Evolutionary conservation across 441 rosid genomes (phyloP).

Genomic region (Croton laevigatus): DNA sequence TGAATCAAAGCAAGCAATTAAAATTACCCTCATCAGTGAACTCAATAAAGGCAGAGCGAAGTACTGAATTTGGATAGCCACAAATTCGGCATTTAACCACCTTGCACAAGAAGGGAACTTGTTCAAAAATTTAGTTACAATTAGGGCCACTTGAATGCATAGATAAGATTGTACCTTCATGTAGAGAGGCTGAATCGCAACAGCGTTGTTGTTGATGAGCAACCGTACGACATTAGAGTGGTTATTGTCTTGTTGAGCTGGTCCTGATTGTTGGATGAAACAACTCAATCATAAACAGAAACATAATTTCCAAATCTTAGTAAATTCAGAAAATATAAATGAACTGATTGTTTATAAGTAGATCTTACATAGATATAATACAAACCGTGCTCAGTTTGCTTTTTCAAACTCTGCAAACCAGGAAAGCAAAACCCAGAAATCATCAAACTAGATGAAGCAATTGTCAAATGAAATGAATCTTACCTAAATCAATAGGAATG

Average conservation of each 20-base stretch:
- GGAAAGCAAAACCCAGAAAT: too few species aligned
- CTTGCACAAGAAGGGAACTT: constrained; percentile 32
- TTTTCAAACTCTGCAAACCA: too few species aligned
- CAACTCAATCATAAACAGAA: too few species aligned
- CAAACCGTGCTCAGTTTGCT: too few species aligned
- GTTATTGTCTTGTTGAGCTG: constrained; percentile 32
- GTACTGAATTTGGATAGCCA: constrained; percentile 90
- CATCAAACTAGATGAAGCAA: too few species aligned
- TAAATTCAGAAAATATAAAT: too few species aligned
- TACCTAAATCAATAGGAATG: too few species aligned
- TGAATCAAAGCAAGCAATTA: background rate
- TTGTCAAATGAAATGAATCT: too few species aligned
- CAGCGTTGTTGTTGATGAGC: constrained; percentile 28
- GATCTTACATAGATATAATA: too few species aligned
- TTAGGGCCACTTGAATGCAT: background rate
- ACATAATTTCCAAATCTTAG: too few species aligned
- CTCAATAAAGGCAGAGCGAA: constrained; percentile 88
- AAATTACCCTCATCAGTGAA: constrained; percentile 77
- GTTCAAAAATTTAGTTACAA: constrained; percentile 12
- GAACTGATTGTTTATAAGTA: too few species aligned
- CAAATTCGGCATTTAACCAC: constrained; percentile 90
- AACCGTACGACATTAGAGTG: constrained; percentile 22
- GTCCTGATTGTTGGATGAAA: constrained; percentile 43
- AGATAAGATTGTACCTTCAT: constrained; percentile 9
- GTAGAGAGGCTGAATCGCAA: constrained; percentile 18